phyloP scores from a whole-genome alignment of 2,329 filamentous ascomycete species.

The Aspergillus sp. region DNA sequence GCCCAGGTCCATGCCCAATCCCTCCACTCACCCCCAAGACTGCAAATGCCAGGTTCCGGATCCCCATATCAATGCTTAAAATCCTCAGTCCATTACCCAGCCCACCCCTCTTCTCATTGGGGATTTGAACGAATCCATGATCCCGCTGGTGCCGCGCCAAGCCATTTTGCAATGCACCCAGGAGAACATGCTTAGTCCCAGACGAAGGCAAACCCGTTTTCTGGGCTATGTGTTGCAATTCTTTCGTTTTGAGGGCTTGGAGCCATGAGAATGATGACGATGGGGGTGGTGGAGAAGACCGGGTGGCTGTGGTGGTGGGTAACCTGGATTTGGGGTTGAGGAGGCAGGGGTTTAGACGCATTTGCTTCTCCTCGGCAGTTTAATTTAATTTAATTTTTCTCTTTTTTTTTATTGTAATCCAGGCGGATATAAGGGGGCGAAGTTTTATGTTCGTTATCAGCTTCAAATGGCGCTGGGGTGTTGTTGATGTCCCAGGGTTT shows the following conservation, averaged over 20 bases:
- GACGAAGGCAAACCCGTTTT: conserved; percentile 60
- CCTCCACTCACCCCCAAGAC: conserved; percentile 44
- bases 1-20: background rate
- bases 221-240: conserved; percentile 61
- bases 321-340: background rate
- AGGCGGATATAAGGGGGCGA: no score
- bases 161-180: conserved; percentile 47
- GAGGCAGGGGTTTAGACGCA: conserved; percentile 2
- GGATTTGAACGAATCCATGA: background rate
- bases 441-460: no score
- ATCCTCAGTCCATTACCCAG: conserved; percentile 49
- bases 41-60: conserved; percentile 76
- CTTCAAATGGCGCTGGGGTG: background rate
- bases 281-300: background rate
- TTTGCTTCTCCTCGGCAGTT: background rate
- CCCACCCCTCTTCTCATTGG: background rate
- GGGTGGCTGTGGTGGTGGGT: background rate
- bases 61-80: conserved; percentile 81
- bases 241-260: conserved; percentile 48
- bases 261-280: conserved; percentile 29
- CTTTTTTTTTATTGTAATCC: no score
- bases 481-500: background rate
- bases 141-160: conserved; percentile 10
- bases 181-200: conserved; percentile 60
- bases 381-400: background rate